Percentiles rank a stretch among this genome's conserved stretches.
These are phyloP conservation scores for Euptelea pleiosperma DNA, from an alignment of 164 flowering plant genomes.

Conservation along the genomic window DNA sequence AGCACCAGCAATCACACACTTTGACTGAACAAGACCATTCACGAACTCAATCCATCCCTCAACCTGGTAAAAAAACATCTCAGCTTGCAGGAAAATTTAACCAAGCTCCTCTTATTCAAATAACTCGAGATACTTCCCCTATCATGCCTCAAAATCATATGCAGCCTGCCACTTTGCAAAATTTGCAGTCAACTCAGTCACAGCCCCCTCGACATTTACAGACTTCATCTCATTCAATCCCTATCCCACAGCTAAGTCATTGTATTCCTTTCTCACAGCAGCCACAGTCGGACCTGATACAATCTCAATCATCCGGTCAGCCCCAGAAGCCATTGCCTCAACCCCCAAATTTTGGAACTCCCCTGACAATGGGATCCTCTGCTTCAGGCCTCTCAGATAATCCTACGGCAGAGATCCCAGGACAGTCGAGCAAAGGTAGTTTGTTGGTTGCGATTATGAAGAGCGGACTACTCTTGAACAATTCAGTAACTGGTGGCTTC, in stretches of 20 bases:
- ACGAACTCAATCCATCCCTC: conserved; percentile 27
- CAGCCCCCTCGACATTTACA: conserved; percentile 23
- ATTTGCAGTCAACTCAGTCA: neutral
- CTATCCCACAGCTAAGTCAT: conserved; percentile 28
- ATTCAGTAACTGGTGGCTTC: conserved; percentile 18
- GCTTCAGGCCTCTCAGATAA: conserved; percentile 25
- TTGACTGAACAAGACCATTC: conserved; percentile 34
- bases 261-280: conserved; percentile 28
- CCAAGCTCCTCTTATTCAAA: conserved; percentile 17
- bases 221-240: conserved; percentile 18
- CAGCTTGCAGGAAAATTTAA: conserved; percentile 30
- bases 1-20: conserved; percentile 26
- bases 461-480: conserved; percentile 45
- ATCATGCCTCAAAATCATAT: conserved; percentile 20
- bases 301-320: conserved; percentile 29
- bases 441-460: conserved; percentile 61
- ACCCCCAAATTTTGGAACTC: conserved; percentile 21
- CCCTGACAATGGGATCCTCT: conserved; percentile 20
- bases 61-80: conserved; percentile 34
- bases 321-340: conserved; percentile 21
- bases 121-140: conserved; percentile 24
- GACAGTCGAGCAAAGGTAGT: conserved; percentile 43
- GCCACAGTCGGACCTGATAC: conserved; percentile 24
- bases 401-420: conserved; percentile 30
- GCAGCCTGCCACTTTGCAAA: conserved; percentile 19